Conservation (phyloP, 768 basidiomycete genomes). For the Rubroboletus pulcherrimus region DNA sequence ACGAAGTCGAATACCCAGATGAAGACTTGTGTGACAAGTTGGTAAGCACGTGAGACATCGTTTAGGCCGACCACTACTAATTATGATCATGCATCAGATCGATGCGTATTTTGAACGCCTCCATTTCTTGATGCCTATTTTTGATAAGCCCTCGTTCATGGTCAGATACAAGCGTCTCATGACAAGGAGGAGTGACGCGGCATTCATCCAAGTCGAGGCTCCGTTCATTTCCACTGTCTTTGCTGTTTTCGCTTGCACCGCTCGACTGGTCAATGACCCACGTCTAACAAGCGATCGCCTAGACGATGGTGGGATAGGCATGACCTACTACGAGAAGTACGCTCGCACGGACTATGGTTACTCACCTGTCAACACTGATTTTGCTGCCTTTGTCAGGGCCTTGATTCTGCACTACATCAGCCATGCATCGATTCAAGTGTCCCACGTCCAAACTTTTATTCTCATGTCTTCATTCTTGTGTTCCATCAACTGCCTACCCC, state of each 20-base stretch:
- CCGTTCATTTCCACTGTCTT: slow-evolving; percentile 81
- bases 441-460: slow-evolving; percentile 88
- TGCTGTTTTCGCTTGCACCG: slow-evolving; percentile 87
- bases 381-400: slow-evolving; percentile 46
- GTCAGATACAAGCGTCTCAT: slow-evolving; percentile 68
- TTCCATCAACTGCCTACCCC: slow-evolving; percentile 89
- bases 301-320: slow-evolving; percentile 83
- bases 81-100: slow-evolving; percentile 47
- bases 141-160: slow-evolving; percentile 84
- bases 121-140: slow-evolving; percentile 84
- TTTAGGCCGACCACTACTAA: slow-evolving; percentile 16
- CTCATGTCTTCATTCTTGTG: slow-evolving; percentile 89
- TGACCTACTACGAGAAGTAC: slow-evolving; percentile 87
- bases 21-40: slow-evolving; percentile 84
- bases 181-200: slow-evolving; percentile 56
- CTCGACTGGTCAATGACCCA: slow-evolving; percentile 71
- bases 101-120: slow-evolving; percentile 84
- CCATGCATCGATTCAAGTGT: slow-evolving; percentile 76
- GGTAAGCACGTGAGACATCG: slow-evolving; percentile 42
- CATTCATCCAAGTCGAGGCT: slow-evolving; percentile 55
- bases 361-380: not conserved
- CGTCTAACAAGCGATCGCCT: slow-evolving; percentile 56
- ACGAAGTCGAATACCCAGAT: slow-evolving; percentile 85
- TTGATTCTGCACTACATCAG: slow-evolving; percentile 91
- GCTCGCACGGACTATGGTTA: slow-evolving; percentile 18